Evolutionary conservation across 139 green algal genomes (phyloP), one percentile per base, ranked within the genome.

Genomic region (Dunaliella primolecta): DNA sequence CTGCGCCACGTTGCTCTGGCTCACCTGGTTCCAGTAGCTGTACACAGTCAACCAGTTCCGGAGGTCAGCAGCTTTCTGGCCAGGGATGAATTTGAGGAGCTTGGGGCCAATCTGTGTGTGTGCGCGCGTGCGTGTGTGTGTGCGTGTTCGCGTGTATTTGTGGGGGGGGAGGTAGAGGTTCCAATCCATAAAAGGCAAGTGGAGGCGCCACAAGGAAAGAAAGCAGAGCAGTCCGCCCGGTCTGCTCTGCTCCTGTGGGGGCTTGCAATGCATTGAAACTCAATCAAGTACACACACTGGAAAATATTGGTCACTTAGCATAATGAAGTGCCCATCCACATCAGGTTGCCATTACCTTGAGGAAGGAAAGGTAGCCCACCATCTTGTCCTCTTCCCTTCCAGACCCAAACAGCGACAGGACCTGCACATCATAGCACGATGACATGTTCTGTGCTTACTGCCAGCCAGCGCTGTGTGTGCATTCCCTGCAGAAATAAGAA

Each of bases 321-420:
- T n/a, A n/a, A n/a, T n/a, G n/a, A n/a, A n/a, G n/a, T n/a, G n/a
- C n/a, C n/a, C n/a, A n/a, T n/a, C n/a, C n/a, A n/a, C n/a, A n/a
- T n/a, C n/a, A n/a, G n/a, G n/a, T n/a, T n/a, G n/a, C n/a, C 46
- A 7, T 64, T 64, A 87, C 86, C 83, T 90, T 88, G 1, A 92
- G 82, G 88, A 96, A 95, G 1, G 87, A 94, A 0, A 97, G 89
- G 86, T 95, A 97, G 27, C 93, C 90, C n/a, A 98, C 95, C 92
- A 99, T 94, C 84, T 95, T 94, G 91, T 99, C 97, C 89, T 99
- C 97, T 90, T 99, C 97, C 36, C 92, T 86, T 11, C 93, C 90
- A 77, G 91, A 95, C 37, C 95, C 94, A 91, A 98, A 98, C 88
- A 98, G 85, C 11, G 86, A 90, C 80, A 98, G 90, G 80, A 98